These are phyloP conservation scores for Kodamaea hsintzibuensis DNA, from an alignment of 805 yeast species.

Conservation along the genomic window DNA sequence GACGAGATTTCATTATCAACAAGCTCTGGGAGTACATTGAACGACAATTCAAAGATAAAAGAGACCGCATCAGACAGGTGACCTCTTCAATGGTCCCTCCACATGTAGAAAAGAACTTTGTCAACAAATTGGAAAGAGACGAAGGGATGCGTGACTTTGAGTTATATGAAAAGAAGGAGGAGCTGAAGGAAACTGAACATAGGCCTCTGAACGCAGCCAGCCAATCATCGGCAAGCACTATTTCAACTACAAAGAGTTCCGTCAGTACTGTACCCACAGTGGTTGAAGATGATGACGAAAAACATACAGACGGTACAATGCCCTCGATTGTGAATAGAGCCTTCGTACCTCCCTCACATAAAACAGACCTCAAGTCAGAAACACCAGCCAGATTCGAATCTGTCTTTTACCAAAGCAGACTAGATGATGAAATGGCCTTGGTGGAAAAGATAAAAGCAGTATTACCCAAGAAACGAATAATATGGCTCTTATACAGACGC, in stretches of 20 bases:
- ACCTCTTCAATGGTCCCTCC: conserved; percentile 4
- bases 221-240: background rate
- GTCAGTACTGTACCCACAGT: background rate
- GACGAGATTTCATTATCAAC: conserved; percentile 20
- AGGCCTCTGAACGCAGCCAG: background rate
- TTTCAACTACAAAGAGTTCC: background rate
- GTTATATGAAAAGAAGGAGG: conserved; percentile 7
- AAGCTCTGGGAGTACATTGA: conserved; percentile 20
- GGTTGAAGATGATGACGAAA: background rate
- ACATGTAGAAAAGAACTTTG: conserved; percentile 9
- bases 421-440: conserved; percentile 20
- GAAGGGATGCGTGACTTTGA: conserved; percentile 11
- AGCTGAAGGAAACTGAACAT: background rate
- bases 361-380: background rate
- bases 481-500: conserved; percentile 27
- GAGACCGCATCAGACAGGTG: background rate
- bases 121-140: conserved; percentile 10
- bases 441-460: conserved; percentile 18
- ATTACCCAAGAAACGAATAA: conserved; percentile 24
- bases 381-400: conserved; percentile 15
- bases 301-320: background rate
- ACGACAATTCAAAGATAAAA: conserved; percentile 4
- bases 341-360: background rate
- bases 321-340: background rate
- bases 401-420: conserved; percentile 19